phyloP scores from a whole-genome alignment of 2,329 filamentous ascomycete species.

The Ascocoryne sarcoides region DNA sequence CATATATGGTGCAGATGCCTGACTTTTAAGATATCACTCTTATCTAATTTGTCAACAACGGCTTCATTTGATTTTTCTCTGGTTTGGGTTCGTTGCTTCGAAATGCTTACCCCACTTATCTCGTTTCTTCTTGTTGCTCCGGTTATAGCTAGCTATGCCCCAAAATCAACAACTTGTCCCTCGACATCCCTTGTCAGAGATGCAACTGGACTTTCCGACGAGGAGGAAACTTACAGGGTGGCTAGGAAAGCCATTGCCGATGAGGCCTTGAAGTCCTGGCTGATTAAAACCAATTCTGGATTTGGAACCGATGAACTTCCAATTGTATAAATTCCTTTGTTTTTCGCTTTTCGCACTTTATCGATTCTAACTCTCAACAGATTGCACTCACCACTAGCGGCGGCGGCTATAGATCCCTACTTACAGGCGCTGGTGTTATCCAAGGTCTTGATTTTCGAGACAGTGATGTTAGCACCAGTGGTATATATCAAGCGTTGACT shows the following conservation, averaged over 20 bases:
- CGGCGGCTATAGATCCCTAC: conserved; percentile 34
- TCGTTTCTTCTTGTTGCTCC: conserved; percentile 7
- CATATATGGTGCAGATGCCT: too few relatives aligned
- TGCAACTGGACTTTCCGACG: conserved; percentile 29
- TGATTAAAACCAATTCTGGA: conserved; percentile 28
- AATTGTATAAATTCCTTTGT: conserved; percentile 14
- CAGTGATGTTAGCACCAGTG: conserved; percentile 31
- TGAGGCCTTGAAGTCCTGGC: conserved; percentile 31
- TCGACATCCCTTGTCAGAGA: conserved; percentile 30
- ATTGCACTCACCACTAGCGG: conserved; percentile 35
- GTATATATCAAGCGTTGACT: conserved; percentile 37
- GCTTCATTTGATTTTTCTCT: too few relatives aligned
- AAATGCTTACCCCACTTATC: conserved; percentile 10
- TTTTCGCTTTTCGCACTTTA: neutral
- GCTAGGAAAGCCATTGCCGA: conserved; percentile 33
- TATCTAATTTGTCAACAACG: too few relatives aligned
- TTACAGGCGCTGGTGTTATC: conserved; percentile 31
- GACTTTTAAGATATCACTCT: too few relatives aligned
- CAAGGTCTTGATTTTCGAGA: conserved; percentile 37
- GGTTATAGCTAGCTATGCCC: conserved; percentile 26
- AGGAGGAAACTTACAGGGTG: conserved; percentile 32
- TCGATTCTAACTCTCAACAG: conserved; percentile 8
- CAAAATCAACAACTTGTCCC: conserved; percentile 32
- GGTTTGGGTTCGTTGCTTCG: neutral
- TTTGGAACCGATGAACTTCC: conserved; percentile 32